Evolutionary conservation across 2,329 filamentous ascomycete species (phyloP), one percentile per base, ranked within the genome.

Genomic region (Fusarium sp.): DNA sequence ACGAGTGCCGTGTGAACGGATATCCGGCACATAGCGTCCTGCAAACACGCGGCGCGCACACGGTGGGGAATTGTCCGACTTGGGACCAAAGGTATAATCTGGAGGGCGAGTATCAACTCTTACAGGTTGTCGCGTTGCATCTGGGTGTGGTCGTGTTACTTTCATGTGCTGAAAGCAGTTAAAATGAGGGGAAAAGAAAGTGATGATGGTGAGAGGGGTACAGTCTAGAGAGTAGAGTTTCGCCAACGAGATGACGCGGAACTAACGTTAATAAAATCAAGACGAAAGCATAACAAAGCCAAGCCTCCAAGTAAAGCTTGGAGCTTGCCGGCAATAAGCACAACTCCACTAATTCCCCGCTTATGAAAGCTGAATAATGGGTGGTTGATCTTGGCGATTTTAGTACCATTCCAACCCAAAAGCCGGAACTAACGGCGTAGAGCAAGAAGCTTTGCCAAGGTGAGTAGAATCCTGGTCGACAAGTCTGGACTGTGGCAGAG

Each of bases 1-100:
- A 49, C 49, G 52, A 62, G 26, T 67, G 51, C 65, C 44, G 60
- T 55, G 23, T 25, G 23, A 50, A 26, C 53, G 69, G 64, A 51
- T 66, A 53, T 45, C n/a, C 69, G 72, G 63, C 65, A 72, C 62
- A 58, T 56, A 45, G 52, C n/a, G 52, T 28, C 45, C 41, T 52
- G 43, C 42, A 52, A 39, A n/a, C 7, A 6, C 34, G 31, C 23
- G 31, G 48, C 48, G 37, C 48, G 25, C 41, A 43, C 41, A 43
- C 23, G 41, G 41, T 19, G 19, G 19, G 41, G 8, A 43, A 23
- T 26, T 44, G 43, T 25, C 23, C 43, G 43, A 34, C 16, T 37
- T 37, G 9, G 11, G 18, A 18, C 16, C 5, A 26, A 44, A 25
- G 23, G 25, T 11, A 2, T 26, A 30, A 6, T 12, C n/a, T 37